Percentiles rank a stretch among this genome's conserved stretches.
These are phyloP conservation scores for Aristolochia fimbriata DNA, from an alignment of 164 flowering plant species.

Conservation along the genomic window DNA sequence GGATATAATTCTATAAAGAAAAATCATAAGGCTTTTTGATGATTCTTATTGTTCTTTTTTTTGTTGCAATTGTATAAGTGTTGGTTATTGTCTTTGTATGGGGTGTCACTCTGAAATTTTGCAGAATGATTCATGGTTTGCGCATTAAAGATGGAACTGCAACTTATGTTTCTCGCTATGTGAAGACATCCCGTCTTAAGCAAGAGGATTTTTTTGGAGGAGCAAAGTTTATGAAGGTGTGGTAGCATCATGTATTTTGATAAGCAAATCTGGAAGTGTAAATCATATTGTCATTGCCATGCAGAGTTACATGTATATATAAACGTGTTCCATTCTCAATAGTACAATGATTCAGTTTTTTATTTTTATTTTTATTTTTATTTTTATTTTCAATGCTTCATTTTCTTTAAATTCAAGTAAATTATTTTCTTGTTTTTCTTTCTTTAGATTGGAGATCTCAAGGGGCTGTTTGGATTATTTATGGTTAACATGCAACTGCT, in stretches of 20 bases:
- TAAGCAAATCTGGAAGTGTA: neutral
- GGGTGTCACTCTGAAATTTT: neutral
- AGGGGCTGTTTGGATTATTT: constrained; percentile 75
- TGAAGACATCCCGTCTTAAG: constrained; percentile 72
- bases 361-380: no score
- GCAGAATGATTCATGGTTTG: constrained; percentile 94
- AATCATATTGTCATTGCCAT: neutral
- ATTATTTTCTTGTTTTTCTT: no score
- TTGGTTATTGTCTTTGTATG: neutral
- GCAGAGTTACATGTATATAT: no score
- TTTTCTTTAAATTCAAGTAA: no score
- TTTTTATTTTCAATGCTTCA: no score
- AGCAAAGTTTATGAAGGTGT: constrained; percentile 88
- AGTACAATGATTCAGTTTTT: no score
- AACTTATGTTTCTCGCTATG: constrained; percentile 88
- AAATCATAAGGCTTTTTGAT: neutral
- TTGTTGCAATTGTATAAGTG: neutral
- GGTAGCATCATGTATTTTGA: neutral
- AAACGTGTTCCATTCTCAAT: no score
- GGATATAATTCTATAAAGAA: no score
- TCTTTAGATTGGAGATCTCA: constrained; percentile 78
- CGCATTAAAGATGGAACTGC: constrained; percentile 96
- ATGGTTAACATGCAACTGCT: constrained; percentile 66
- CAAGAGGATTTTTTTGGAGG: constrained; percentile 88
- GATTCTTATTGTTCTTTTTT: neutral